Evolutionary conservation across 139 green algal species (phyloP).

Genomic region (Eudorina sp.): DNA sequence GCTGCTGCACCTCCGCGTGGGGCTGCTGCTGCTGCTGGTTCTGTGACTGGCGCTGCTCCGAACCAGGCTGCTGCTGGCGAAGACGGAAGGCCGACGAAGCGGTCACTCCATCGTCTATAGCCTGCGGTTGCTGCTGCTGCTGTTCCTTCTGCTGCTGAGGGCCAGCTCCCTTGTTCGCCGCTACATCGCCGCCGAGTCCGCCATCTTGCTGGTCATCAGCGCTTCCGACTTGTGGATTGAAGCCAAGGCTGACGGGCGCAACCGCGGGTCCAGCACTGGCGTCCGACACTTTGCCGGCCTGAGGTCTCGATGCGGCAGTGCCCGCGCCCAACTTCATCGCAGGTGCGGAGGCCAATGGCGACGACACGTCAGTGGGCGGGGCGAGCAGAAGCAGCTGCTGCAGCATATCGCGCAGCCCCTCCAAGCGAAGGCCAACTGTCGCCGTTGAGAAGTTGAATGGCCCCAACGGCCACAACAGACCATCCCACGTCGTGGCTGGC

Average conservation of each 20-base stretch:
- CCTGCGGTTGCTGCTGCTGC: background rate
- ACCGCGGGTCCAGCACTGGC: no score
- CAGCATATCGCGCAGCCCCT: background rate
- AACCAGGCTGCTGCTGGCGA: background rate
- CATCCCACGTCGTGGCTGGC: background rate
- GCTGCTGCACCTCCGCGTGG: slow-evolving; percentile 41
- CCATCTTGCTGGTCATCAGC: no score
- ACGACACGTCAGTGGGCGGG: background rate
- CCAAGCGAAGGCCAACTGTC: background rate
- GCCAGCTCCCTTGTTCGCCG: no score
- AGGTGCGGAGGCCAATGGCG: background rate
- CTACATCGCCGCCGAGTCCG: no score
- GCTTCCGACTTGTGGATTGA: no score
- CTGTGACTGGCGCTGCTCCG: slow-evolving; percentile 4
- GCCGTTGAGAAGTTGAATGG: slow-evolving; percentile 26
- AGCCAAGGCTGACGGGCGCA: no score
- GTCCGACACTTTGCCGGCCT: no score
- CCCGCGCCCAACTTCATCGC: background rate
- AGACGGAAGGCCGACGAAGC: background rate
- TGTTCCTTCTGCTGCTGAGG: background rate
- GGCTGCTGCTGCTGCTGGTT: slow-evolving; percentile 24
- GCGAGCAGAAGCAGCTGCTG: background rate
- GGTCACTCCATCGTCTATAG: no score
- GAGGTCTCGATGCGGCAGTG: no score
- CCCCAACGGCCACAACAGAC: background rate